These are phyloP conservation scores for Sporisorium scitamineum DNA, from an alignment of 1,284 basidiomycete species.

Conservation along the genomic window DNA sequence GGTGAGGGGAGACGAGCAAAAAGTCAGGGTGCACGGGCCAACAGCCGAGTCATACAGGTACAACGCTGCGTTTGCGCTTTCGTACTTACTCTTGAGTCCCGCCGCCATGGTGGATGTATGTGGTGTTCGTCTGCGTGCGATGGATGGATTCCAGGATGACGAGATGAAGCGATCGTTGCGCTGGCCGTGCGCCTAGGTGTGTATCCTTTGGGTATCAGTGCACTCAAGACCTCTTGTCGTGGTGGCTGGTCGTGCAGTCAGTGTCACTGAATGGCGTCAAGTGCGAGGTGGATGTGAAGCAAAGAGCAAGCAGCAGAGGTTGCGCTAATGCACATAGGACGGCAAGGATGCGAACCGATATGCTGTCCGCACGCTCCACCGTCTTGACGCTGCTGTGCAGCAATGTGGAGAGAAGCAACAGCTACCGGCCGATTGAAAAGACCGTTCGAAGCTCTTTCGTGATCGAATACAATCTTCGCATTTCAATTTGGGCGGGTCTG, in stretches of 20 bases:
- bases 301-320: not conserved
- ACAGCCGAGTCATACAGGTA: not conserved
- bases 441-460: not conserved
- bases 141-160: slow-evolving; percentile 11
- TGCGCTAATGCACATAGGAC: no score
- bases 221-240: not conserved
- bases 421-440: slow-evolving; percentile 4
- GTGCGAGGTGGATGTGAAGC: not conserved
- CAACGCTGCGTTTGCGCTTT: not conserved
- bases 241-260: not conserved
- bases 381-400: not conserved
- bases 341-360: not conserved
- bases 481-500: not conserved
- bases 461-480: slow-evolving; percentile 4
- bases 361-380: slow-evolving; percentile 10
- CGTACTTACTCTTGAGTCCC: slow-evolving; percentile 57
- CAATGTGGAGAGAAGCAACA: slow-evolving; percentile 8
- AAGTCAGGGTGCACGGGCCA: not conserved
- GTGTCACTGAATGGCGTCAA: not conserved
- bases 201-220: no score
- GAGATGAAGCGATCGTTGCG: not conserved
- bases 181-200: not conserved
- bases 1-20: not conserved
- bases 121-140: not conserved
- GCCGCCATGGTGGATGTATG: slow-evolving; percentile 50